These are phyloP conservation scores for Chenopodium berlandieri DNA, from an alignment of 148 eudicot genomes.

Conservation along the genomic window DNA sequence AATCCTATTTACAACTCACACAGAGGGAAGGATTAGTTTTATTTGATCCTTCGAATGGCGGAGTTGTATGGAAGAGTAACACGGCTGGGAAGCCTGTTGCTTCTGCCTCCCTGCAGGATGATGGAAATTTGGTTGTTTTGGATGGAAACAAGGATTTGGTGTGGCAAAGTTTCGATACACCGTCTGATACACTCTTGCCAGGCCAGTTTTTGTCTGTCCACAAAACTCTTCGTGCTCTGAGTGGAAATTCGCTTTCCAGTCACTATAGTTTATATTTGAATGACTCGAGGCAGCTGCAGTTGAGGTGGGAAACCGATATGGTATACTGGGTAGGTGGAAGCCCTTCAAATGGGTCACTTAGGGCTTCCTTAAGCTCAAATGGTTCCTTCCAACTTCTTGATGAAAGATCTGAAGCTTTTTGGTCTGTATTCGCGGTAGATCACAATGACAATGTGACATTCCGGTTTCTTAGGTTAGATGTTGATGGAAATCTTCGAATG, in stretches of 20 bases:
- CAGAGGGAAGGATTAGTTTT: constrained; percentile 45
- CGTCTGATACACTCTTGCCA: constrained; percentile 57
- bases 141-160: constrained; percentile 35
- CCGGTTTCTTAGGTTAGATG: constrained; percentile 58
- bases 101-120: constrained; percentile 49
- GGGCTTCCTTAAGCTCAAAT: constrained; percentile 40
- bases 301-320: constrained; percentile 44
- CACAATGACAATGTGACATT: constrained; percentile 49
- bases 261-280: constrained; percentile 45
- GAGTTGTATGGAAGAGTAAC: constrained; percentile 47
- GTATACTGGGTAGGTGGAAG: constrained; percentile 46
- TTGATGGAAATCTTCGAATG: constrained; percentile 63
- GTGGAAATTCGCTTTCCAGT: constrained; percentile 49
- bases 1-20: constrained; percentile 48
- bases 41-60: constrained; percentile 39
- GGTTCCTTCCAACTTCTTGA: constrained; percentile 52
- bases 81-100: constrained; percentile 39
- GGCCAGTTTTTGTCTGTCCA: constrained; percentile 45
- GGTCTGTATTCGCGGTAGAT: constrained; percentile 57
- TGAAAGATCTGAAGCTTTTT: constrained; percentile 33
- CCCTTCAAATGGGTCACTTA: constrained; percentile 23
- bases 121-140: constrained; percentile 54
- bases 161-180: constrained; percentile 70
- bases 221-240: constrained; percentile 48
- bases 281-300: constrained; percentile 38